These are phyloP conservation scores for barley (Hordeum vulgare) DNA, from an alignment of 176 grass and related monocot species.

Conservation along the genomic window DNA sequence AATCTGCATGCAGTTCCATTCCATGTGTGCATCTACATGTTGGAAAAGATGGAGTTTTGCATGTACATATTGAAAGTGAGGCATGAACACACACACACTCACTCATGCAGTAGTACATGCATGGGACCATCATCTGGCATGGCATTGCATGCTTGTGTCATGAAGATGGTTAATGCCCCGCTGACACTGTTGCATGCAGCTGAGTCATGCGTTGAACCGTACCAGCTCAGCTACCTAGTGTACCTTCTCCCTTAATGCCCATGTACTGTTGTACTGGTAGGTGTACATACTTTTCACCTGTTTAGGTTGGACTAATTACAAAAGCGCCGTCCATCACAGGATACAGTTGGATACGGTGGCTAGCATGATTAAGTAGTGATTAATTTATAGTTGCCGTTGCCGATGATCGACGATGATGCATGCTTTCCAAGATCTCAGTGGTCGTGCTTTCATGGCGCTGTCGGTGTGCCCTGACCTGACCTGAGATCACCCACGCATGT, in stretches of 20 bases:
- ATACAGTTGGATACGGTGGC: not conserved
- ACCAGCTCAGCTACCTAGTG: not conserved
- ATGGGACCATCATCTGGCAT: not conserved
- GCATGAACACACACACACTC: not conserved
- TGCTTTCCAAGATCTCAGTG: not conserved
- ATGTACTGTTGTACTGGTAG: not conserved
- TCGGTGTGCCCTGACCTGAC: not conserved
- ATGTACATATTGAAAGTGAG: not conserved
- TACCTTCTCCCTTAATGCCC: not conserved
- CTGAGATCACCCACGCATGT: not conserved
- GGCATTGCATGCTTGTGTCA: not conserved
- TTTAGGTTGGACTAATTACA: constrained; percentile 6
- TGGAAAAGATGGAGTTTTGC: not conserved
- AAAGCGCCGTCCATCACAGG: constrained; percentile 1
- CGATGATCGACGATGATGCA: not conserved
- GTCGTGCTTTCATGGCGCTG: not conserved
- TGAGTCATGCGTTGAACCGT: not conserved
- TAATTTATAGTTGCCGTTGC: not conserved
- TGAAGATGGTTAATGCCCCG: not conserved
- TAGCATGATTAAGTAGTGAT: not conserved
- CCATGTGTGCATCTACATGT: not conserved
- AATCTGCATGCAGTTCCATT: not conserved
- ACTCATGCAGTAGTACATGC: not conserved
- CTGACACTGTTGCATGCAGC: not conserved
- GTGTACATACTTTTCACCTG: constrained; percentile 8